A percentile compares a stretch with the other conserved stretches of the same genome.
phyloP scores from a whole-genome alignment of 2,329 filamentous ascomycete genomes.

The Ceratocystiopsis sp. region DNA sequence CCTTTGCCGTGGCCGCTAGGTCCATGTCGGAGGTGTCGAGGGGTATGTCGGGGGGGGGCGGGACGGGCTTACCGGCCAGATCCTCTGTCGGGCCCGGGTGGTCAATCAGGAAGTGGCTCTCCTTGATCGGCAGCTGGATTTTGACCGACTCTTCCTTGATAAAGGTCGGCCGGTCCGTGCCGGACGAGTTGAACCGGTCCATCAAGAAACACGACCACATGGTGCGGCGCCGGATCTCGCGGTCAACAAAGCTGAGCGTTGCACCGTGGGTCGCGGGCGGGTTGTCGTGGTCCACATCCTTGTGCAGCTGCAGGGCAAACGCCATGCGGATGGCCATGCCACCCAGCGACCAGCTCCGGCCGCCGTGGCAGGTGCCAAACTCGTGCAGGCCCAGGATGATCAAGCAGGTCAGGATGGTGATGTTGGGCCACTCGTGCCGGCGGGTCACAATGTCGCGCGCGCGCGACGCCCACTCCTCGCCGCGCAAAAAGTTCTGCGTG shows the following conservation, averaged over 20 bases:
- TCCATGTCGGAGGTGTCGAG: slow-evolving; percentile 45
- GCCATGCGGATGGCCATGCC: slow-evolving; percentile 95
- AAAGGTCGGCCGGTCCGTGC: slow-evolving; percentile 81
- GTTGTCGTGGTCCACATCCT: slow-evolving; percentile 73
- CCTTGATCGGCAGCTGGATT: slow-evolving; percentile 80
- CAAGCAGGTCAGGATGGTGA: slow-evolving; percentile 85
- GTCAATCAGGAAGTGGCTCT: slow-evolving; percentile 78
- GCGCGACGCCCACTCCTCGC: slow-evolving; percentile 76
- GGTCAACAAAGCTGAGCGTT: slow-evolving; percentile 74
- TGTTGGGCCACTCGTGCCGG: slow-evolving; percentile 87
- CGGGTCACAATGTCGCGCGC: slow-evolving; percentile 78
- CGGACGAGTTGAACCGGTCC: slow-evolving; percentile 94
- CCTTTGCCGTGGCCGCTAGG: slow-evolving; percentile 46
- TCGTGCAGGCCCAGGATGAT: slow-evolving; percentile 81
- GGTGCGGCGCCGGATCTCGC: slow-evolving; percentile 77
- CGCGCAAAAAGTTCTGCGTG: slow-evolving; percentile 53
- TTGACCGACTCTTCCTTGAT: slow-evolving; percentile 78
- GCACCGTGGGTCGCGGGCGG: slow-evolving; percentile 42
- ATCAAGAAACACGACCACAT: slow-evolving; percentile 99
- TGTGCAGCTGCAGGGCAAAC: slow-evolving; percentile 84
- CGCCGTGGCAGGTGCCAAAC: slow-evolving; percentile 92
- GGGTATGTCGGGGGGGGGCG: slow-evolving; percentile 29
- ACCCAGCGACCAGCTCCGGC: slow-evolving; percentile 86
- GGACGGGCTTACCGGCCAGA: slow-evolving; percentile 38
- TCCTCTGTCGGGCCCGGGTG: slow-evolving; percentile 78